A percentile compares a stretch with the other conserved stretches of the same genome.
Conservation (phyloP, 257 asterid species). For the Solanum etuberosum region DNA sequence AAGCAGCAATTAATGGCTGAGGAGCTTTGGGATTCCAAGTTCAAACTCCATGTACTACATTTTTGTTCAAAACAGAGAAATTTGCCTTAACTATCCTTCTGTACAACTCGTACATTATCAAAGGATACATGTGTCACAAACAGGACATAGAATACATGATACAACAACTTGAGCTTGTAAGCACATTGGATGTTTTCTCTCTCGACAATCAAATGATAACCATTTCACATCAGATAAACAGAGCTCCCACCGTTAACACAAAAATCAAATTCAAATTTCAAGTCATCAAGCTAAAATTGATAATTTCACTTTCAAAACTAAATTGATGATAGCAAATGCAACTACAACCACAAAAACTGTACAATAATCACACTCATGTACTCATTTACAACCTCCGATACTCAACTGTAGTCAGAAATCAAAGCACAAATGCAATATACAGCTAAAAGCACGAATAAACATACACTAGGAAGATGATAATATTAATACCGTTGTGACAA, state of each 20-base stretch:
- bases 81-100: background rate
- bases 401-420: background rate
- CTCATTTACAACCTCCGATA: background rate
- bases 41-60: background rate
- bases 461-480: background rate
- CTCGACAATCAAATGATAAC: background rate
- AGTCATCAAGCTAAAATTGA: background rate
- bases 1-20: background rate
- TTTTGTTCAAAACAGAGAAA: background rate
- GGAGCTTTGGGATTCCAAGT: background rate
- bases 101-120: background rate
- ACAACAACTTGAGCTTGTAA: background rate
- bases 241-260: background rate
- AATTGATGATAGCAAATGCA: background rate
- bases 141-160: background rate
- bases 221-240: background rate
- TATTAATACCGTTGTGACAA: conserved; percentile 66
- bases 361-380: background rate
- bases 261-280: background rate
- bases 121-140: background rate
- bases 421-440: background rate
- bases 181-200: background rate
- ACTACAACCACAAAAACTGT: background rate
- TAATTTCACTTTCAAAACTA: background rate
- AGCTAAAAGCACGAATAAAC: background rate